Base-by-base conservation (phyloP, 140 eudicot species). In the Anethum foeniculum region DNA sequence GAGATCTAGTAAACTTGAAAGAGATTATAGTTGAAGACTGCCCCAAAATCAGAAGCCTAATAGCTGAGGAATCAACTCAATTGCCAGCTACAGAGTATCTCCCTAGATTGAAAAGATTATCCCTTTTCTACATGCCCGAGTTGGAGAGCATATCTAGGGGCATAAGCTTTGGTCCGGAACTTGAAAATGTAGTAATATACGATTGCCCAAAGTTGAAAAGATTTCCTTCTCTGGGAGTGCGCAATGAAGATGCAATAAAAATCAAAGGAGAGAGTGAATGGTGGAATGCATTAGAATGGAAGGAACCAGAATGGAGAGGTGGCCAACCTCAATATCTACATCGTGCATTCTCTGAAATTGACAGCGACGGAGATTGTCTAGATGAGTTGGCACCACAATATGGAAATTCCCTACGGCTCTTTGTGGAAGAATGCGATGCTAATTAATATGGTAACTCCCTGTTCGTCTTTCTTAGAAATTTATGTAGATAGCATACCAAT, bases 101-200 rank as follows among this genome's bases (percentile, higher is more conserved):
- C 67, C 78, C 69, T 38, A 80, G 73, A 3, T 51, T 86, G 65
- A 77, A 44, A 75, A 83, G 78, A 39, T 21, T 83, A 38, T 77
- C 85, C 48, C 86, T 86, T 77, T 11, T 76, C n/a, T 71, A 86
- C 49, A 44, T 86, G 73, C 85, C 89, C n/a, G 81, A 71, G 79
- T 58, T 86, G 67, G 86, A 71, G 60, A 77, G 71, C 71, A 67
- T 86, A 56, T 83, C 84, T 23, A n/a, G 81, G 62, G 89, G 82
- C 73, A n/a, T 58, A 14, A 34, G 80, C 56, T 47, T 86, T 85
- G 87, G 87, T 81, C 43, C 43, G 2, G 43, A 39, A 39, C 43
- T 39, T 2, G 43, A 39, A 39, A 39, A 39, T 2, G 0, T 39
- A 2, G 43, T 39, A 2, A 74, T 85, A 69, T 85, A 82, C 80